phyloP scores from a whole-genome alignment of 352 stramenopile genomes.

The Phytophthora cajani region DNA sequence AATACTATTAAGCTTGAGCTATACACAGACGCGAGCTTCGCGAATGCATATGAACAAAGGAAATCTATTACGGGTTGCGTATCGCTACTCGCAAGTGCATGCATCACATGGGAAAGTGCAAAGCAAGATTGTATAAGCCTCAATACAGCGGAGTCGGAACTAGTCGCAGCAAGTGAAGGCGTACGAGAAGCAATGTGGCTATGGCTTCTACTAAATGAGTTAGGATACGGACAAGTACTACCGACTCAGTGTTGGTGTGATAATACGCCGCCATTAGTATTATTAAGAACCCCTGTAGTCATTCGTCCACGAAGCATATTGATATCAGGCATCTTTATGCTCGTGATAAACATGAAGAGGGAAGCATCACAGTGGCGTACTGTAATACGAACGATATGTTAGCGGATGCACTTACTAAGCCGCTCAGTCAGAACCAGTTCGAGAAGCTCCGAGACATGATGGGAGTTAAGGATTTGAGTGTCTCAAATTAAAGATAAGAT shows the following conservation, averaged over 20 bases:
- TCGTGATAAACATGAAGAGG: not conserved
- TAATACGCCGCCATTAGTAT: not conserved
- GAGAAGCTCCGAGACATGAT: too few relatives aligned
- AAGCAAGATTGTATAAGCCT: constrained; percentile 18
- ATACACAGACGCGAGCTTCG: constrained; percentile 20
- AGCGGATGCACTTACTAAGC: too few relatives aligned
- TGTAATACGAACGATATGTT: too few relatives aligned
- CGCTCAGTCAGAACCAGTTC: too few relatives aligned
- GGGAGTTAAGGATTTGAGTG: too few relatives aligned
- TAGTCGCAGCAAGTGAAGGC: constrained; percentile 9
- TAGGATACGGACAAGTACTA: not conserved
- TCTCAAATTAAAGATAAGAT: too few relatives aligned
- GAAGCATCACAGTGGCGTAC: not conserved
- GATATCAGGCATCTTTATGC: not conserved
- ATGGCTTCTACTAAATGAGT: constrained; percentile 6
- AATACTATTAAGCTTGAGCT: not conserved
- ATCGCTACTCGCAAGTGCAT: constrained; percentile 15
- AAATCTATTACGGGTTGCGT: constrained; percentile 13
- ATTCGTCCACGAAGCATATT: not conserved
- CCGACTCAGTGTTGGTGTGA: not conserved
- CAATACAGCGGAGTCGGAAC: constrained; percentile 5
- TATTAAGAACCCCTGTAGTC: not conserved
- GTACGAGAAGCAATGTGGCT: constrained; percentile 10
- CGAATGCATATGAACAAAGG: constrained; percentile 15
- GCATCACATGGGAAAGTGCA: constrained; percentile 17